Conservation (phyloP, 163 green algal species). For the Coccomyxa subellipsoidea region DNA sequence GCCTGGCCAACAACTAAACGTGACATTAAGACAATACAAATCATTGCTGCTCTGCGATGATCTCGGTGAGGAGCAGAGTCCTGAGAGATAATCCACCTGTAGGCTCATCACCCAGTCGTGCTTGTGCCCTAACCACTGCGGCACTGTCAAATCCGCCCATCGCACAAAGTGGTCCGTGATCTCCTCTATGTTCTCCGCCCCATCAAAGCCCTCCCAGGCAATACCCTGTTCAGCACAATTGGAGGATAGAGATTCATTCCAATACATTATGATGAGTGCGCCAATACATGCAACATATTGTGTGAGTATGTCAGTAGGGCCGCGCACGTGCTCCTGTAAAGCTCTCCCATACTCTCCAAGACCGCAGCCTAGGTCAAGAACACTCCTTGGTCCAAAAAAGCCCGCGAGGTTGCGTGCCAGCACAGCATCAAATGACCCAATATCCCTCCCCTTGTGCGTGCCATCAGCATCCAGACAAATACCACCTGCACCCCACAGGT, state of each 20-base stretch:
- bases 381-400: not conserved
- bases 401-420: not conserved
- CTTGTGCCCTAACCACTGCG: not conserved
- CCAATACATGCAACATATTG: not conserved
- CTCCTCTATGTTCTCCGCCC: not conserved
- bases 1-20: no score
- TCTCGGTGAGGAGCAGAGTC: not conserved
- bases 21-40: not conserved
- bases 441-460: not conserved
- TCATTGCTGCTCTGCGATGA: not conserved
- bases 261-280: no score
- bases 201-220: not conserved
- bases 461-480: not conserved
- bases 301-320: no score
- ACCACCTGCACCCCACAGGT: not conserved
- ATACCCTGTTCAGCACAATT: no score
- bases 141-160: not conserved
- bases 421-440: not conserved
- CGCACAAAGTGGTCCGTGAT: not conserved
- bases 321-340: not conserved
- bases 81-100: not conserved
- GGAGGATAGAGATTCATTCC: no score
- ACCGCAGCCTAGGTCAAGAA: not conserved
- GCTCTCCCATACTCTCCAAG: not conserved
- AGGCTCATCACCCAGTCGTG: not conserved